Conservation (phyloP, 805 yeast species). For the Nakazawaea ambrosiae region DNA sequence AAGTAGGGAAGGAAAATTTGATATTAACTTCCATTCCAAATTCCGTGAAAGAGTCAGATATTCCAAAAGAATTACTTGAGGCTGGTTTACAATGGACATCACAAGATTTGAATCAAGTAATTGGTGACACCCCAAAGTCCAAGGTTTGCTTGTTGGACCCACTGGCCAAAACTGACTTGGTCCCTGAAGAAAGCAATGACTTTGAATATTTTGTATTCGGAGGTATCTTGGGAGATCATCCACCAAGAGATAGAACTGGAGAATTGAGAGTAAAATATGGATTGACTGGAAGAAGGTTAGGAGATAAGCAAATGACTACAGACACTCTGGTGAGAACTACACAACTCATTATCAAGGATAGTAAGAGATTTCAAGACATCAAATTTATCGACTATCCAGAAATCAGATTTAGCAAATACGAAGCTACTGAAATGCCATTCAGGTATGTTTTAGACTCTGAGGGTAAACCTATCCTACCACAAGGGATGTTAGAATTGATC, state of each 20-base stretch:
- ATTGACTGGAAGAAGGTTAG: conserved; percentile 80
- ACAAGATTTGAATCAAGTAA: conserved; percentile 53
- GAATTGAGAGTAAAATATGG: conserved; percentile 78
- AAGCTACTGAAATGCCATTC: conserved; percentile 97
- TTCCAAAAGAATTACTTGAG: conserved; percentile 53
- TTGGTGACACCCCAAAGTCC: conserved; percentile 31
- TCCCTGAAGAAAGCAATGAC: conserved; percentile 55
- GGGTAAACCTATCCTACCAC: conserved; percentile 78
- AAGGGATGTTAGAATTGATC: conserved; percentile 85
- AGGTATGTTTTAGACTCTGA: conserved; percentile 66
- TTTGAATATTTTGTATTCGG: conserved; percentile 94
- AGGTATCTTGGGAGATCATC: conserved; percentile 93
- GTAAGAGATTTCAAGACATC: conserved; percentile 58
- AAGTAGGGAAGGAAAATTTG: conserved; percentile 73
- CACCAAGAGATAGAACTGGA: conserved; percentile 88
- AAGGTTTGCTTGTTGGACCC: conserved; percentile 87
- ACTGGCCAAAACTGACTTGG: conserved; percentile 66
- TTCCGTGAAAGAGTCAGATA: conserved; percentile 49
- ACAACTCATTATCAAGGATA: conserved; percentile 62
- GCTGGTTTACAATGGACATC: conserved; percentile 80
- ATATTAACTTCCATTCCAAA: conserved; percentile 70
- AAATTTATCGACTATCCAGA: conserved; percentile 91
- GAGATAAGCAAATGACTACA: conserved; percentile 90
- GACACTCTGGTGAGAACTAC: conserved; percentile 96
- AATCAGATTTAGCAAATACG: conserved; percentile 78